Evolutionary conservation across 2,329 filamentous ascomycete genomes (phyloP).

Genomic region (Sclerotinia glacialis): DNA sequence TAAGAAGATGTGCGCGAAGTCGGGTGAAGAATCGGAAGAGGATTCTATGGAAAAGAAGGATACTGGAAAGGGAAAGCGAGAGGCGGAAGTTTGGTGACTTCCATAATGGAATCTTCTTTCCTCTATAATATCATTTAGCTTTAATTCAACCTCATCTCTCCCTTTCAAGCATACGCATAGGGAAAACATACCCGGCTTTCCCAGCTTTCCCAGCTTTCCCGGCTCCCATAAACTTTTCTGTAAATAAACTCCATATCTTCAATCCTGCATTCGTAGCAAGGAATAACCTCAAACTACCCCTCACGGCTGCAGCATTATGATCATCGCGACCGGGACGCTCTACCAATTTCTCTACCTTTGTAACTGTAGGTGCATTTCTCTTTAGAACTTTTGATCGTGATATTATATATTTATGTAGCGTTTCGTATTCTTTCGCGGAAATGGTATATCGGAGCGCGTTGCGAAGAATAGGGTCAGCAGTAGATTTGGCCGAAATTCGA

Average conservation of each 20-base stretch:
- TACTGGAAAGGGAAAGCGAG: conserved; percentile 77
- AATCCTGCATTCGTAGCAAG: conserved; percentile 59
- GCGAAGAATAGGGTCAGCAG: conserved; percentile 69
- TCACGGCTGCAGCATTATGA: conserved; percentile 67
- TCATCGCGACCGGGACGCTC: conserved; percentile 49
- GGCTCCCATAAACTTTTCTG: conserved; percentile 48
- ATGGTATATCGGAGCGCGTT: conserved; percentile 87
- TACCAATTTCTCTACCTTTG: conserved; percentile 49
- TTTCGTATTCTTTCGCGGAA: conserved; percentile 78
- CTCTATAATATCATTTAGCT: conserved; percentile 27
- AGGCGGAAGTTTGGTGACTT: conserved; percentile 71
- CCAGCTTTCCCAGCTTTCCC: conserved; percentile 32
- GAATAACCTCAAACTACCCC: conserved; percentile 70
- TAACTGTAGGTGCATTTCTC: conserved; percentile 54
- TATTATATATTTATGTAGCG: conserved; percentile 78
- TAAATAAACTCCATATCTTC: conserved; percentile 59
- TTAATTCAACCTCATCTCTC: background rate
- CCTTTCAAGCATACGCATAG: background rate
- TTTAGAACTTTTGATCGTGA: conserved; percentile 63
- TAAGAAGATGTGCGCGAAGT: conserved; percentile 73
- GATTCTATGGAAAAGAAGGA: conserved; percentile 83
- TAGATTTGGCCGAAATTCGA: conserved; percentile 36
- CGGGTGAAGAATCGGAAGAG: conserved; percentile 86
- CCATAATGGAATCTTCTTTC: conserved; percentile 54
- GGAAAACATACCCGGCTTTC: conserved; percentile 24